phyloP scores from a whole-genome alignment of 1,139 yeast species.

The Pichia sp. region DNA sequence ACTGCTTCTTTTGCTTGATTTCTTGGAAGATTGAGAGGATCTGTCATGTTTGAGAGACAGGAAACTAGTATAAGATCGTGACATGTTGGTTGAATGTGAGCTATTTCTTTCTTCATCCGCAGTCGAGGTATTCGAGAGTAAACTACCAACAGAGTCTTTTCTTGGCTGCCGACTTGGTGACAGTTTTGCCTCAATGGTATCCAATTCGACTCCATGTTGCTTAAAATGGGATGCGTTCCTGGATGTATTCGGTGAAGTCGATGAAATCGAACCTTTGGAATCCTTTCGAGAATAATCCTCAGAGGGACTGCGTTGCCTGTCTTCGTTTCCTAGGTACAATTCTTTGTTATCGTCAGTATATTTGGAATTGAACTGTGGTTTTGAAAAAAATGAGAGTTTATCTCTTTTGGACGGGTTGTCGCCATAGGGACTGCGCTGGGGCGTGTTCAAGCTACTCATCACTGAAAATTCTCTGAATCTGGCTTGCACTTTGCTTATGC shows the following conservation, averaged over 20 bases:
- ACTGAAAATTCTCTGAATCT: too few species aligned
- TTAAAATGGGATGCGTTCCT: conserved; percentile 15
- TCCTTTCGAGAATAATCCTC: not conserved
- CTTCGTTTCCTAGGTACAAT: conserved; percentile 3
- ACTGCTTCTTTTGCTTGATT: conserved; percentile 17
- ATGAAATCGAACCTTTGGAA: conserved; percentile 15
- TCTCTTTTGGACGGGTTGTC: too few species aligned
- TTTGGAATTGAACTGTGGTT: conserved; percentile 14
- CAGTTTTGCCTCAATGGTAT: not conserved
- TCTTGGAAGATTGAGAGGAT: conserved; percentile 8
- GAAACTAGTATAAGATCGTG: conserved; percentile 3
- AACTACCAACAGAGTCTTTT: not conserved
- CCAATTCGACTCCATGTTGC: not conserved
- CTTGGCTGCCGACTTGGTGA: not conserved
- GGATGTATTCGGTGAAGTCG: conserved; percentile 19
- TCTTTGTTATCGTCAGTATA: conserved; percentile 11
- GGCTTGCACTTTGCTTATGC: too few species aligned
- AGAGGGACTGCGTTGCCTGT: conserved; percentile 1
- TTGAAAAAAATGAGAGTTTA: not conserved
- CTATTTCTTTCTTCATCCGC: not conserved
- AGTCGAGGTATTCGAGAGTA: not conserved
- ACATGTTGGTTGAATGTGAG: conserved; percentile 1
- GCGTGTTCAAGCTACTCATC: too few species aligned
- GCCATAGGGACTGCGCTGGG: too few species aligned
- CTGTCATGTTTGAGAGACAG: conserved; percentile 7